A percentile compares a stretch with the other conserved stretches of the same genome.
These are phyloP conservation scores for Plectranthus barbatus DNA, from an alignment of 257 asterid species.

Conservation along the genomic window DNA sequence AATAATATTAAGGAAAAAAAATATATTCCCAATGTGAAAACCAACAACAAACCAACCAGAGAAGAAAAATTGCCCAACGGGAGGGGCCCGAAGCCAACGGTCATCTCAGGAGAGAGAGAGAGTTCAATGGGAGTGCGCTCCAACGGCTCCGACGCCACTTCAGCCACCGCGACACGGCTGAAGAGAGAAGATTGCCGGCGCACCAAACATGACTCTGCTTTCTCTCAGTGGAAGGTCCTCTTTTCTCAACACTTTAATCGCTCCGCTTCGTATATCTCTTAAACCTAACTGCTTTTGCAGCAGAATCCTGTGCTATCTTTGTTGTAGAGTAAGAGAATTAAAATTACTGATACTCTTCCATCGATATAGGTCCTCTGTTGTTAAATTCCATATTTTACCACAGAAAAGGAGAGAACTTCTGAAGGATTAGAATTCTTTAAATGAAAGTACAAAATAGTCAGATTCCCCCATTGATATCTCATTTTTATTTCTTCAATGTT, in stretches of 20 bases:
- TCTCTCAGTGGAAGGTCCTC: slow-evolving; percentile 80
- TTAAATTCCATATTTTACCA: not conserved
- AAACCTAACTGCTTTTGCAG: not conserved
- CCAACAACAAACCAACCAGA: too few relatives aligned
- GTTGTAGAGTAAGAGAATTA: not conserved
- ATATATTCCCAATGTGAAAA: too few relatives aligned
- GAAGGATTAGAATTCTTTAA: not conserved
- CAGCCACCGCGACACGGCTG: slow-evolving; percentile 27
- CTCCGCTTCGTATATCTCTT: not conserved
- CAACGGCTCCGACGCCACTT: slow-evolving; percentile 9
- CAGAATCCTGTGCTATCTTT: not conserved
- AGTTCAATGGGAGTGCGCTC: slow-evolving; percentile 15
- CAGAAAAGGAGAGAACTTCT: not conserved
- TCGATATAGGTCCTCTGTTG: not conserved
- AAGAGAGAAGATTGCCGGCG: slow-evolving; percentile 68
- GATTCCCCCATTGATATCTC: not conserved
- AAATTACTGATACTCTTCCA: not conserved
- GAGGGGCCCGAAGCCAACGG: slow-evolving; percentile 11
- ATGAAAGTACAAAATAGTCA: not conserved
- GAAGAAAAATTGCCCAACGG: not conserved
- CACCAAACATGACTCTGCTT: slow-evolving; percentile 74
- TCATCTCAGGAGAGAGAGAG: slow-evolving; percentile 1
- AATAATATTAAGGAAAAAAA: too few relatives aligned
- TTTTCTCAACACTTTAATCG: not conserved
- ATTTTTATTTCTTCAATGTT: not conserved